Evolutionary conservation across 306 rosid genomes (phyloP).

Genomic region (Trifolium subterraneum): DNA sequence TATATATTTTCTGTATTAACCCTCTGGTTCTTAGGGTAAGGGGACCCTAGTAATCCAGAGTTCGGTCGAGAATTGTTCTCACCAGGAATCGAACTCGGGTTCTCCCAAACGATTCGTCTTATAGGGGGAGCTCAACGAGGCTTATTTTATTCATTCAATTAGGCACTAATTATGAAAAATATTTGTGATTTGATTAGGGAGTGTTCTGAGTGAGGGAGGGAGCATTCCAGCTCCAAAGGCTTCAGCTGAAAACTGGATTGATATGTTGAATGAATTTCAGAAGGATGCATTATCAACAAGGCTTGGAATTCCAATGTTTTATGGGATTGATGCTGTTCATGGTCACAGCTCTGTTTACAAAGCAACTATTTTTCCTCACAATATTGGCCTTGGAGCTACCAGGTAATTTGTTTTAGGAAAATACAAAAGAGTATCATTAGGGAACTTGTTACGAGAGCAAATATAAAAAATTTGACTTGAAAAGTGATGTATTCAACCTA

Average conservation of each 20-base stretch:
- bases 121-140: too few species aligned
- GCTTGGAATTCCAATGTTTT: conserved; percentile 59
- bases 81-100: too few species aligned
- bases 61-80: too few species aligned
- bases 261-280: conserved; percentile 60
- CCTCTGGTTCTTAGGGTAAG: too few species aligned
- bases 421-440: too few species aligned
- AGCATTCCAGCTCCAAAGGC: conserved; percentile 54
- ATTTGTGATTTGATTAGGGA: conserved; percentile 43
- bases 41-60: too few species aligned
- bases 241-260: conserved; percentile 56
- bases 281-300: conserved; percentile 52
- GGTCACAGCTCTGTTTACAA: conserved; percentile 52
- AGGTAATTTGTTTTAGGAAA: conserved; percentile 23
- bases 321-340: conserved; percentile 66
- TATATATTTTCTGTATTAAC: too few species aligned
- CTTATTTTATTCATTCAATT: background rate
- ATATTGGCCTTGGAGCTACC: conserved; percentile 63
- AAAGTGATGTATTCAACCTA: too few species aligned
- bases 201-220: conserved; percentile 63
- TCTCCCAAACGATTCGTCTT: too few species aligned
- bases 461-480: too few species aligned
- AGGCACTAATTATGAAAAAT: background rate
- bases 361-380: conserved; percentile 62
- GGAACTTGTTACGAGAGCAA: too few species aligned